Evolutionary conservation across 345 rosid genomes (phyloP).

Genomic region (Melastoma malabathricum): DNA sequence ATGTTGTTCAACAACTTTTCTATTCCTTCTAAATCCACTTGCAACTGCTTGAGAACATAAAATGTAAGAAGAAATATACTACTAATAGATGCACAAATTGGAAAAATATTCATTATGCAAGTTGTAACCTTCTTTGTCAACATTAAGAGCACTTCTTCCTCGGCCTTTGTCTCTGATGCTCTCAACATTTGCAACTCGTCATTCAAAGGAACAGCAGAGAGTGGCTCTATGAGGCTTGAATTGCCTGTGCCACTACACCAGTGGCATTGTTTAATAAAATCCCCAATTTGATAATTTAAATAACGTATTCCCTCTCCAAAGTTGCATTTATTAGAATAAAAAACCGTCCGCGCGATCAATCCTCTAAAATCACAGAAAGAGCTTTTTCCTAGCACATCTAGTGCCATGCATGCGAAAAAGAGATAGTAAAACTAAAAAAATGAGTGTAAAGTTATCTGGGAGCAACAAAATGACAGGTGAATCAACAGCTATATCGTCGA

Average conservation of each 20-base stretch:
- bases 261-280: no score
- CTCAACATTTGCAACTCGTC: slow-evolving; percentile 77
- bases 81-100: slow-evolving; percentile 4
- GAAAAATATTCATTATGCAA: slow-evolving; percentile 8
- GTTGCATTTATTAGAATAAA: not conserved
- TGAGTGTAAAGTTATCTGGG: no score
- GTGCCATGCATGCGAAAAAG: no score
- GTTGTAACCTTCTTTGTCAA: slow-evolving; percentile 57
- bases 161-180: slow-evolving; percentile 60
- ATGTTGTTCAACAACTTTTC: slow-evolving; percentile 32
- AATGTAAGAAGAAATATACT: slow-evolving; percentile 12
- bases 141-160: slow-evolving; percentile 61
- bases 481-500: no score
- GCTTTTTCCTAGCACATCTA: no score
- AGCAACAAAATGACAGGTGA: no score
- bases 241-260: slow-evolving; percentile 67
- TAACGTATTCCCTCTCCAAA: not conserved
- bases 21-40: slow-evolving; percentile 45
- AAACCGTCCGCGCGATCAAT: not conserved
- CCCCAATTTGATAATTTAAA: not conserved
- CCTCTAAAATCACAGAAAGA: not conserved
- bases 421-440: no score
- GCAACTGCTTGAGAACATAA: slow-evolving; percentile 39
- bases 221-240: slow-evolving; percentile 66
- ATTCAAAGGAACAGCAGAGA: slow-evolving; percentile 65